Evolutionary conservation across 495 filamentous ascomycete genomes (phyloP), one percentile per base, ranked within the genome.

Genomic region (Aspergillus nanangensis): DNA sequence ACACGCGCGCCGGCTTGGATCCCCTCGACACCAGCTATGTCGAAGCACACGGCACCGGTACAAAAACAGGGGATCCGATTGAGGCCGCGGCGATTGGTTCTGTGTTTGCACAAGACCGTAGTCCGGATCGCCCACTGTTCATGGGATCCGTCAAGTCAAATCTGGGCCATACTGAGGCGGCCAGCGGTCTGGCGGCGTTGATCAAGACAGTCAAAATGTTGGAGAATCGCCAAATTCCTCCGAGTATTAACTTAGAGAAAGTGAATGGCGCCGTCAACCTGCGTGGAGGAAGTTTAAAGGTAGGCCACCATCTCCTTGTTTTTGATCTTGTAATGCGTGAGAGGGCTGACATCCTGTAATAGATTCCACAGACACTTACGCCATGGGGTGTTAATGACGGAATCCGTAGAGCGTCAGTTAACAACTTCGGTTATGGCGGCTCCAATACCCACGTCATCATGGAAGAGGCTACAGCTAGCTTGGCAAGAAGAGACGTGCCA

Each of bases 21-120:
- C 50, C 53, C 0, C 13, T 3, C 1, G 43, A 56, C 14, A 61
- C 54, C 0, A 44, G 47, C 5, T 63, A 56, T 37, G 50, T 70
- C 3, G 63, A 70, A 41, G 45, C 52, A 3, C 47, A 70, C 65
- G 47, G 79, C 13, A 85, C 82, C 0, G 83, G 81, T 5, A 86
- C 83, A 2, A 61, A 58, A 4, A 65, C 69, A 1, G 82, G 82
- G 3, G 84, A 87, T 51, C 82, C 81, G 0, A 70, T 79, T 1
- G 84, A 88, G 51, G 65, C 72, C 0, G 67, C 61, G 2, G 82
- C 80, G 1, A 79, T 82, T 17, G 38, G 46, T 1, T 23, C 31
- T 20, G 47, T 55, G 8, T 53, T 63, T 44, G 52, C 46, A 3
- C 27, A 37, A 14, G 44, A 39, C n/a, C 52, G 34, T 25, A 4